phyloP scores from a whole-genome alignment of 2,329 filamentous ascomycete genomes.

The Cladosporium sp. region DNA sequence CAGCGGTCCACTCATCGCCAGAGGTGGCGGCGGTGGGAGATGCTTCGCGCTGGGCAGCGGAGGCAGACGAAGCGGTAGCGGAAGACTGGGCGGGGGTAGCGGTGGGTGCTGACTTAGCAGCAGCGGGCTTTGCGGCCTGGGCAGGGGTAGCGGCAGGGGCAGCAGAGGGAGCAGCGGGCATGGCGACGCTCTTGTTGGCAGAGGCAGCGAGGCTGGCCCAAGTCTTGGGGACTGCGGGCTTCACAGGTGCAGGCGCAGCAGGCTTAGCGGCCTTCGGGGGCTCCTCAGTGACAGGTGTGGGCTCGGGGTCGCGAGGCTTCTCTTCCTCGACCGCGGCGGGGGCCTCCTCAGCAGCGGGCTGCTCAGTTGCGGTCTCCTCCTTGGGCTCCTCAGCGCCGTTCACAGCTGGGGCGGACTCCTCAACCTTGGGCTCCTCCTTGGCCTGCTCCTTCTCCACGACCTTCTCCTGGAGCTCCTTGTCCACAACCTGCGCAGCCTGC shows the following conservation, averaged over 20 bases:
- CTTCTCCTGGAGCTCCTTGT: conserved; percentile 75
- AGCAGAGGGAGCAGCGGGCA: conserved; percentile 28
- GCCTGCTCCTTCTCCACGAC: conserved; percentile 39
- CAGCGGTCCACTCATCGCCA: conserved; percentile 86
- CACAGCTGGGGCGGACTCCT: conserved; percentile 36
- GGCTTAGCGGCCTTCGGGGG: conserved; percentile 37
- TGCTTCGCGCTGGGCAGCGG: conserved; percentile 37
- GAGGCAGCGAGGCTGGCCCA: conserved; percentile 73
- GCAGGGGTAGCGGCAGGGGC: conserved; percentile 29
- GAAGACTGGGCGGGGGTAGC: conserved; percentile 31
- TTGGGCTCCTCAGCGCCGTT: conserved; percentile 46
- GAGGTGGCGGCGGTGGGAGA: conserved; percentile 45
- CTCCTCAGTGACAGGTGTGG: conserved; percentile 53
- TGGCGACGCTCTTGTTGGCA: conserved; percentile 45
- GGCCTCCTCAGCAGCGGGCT: conserved; percentile 40
- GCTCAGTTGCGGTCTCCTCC: conserved; percentile 34
- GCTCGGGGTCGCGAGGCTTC: conserved; percentile 65
- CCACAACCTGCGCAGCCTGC: conserved; percentile 57
- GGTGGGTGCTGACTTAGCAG: conserved; percentile 34
- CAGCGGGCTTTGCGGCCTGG: conserved; percentile 29
- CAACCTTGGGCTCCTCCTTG: conserved; percentile 20
- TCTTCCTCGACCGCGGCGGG: conserved; percentile 43
- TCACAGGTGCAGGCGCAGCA: conserved; percentile 57
- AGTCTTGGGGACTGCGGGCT: conserved; percentile 60
- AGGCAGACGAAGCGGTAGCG: conserved; percentile 30